Conservation (phyloP, 805 yeast genomes). For the Yueomyces sinensis region DNA sequence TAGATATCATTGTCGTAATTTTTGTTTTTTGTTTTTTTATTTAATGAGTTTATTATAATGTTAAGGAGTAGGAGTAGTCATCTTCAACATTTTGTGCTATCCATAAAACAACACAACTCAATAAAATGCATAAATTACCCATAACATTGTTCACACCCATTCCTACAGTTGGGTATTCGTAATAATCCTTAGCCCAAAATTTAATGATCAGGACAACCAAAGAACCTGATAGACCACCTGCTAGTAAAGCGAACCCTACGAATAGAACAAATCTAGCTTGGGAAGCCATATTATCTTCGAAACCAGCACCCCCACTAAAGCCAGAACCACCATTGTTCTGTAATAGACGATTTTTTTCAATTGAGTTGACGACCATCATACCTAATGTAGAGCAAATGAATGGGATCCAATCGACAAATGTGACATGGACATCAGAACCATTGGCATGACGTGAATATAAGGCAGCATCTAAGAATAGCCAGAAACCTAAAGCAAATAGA, state of each 20-base stretch:
- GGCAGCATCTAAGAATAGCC: constrained; percentile 83
- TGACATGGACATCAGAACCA: constrained; percentile 76
- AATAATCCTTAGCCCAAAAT: constrained; percentile 63
- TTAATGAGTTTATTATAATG: constrained; percentile 35
- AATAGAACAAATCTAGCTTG: constrained; percentile 85
- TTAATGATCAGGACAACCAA: constrained; percentile 78
- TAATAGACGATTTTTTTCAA: constrained; percentile 30
- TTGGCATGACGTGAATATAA: constrained; percentile 74
- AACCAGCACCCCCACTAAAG: constrained; percentile 14
- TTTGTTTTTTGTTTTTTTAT: too few relatives aligned
- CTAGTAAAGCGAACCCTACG: constrained; percentile 82
- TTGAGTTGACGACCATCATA: constrained; percentile 54
- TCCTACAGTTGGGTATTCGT: constrained; percentile 72
- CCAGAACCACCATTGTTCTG: constrained; percentile 27
- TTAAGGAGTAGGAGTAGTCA: constrained; percentile 85
- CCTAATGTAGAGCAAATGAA: constrained; percentile 80
- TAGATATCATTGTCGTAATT: too few relatives aligned
- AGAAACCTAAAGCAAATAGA: constrained; percentile 73
- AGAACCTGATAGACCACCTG: constrained; percentile 90
- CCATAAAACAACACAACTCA: constrained; percentile 87
- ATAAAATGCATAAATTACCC: constrained; percentile 65
- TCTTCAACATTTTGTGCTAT: constrained; percentile 91
- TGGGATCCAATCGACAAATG: constrained; percentile 94
- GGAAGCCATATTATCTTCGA: constrained; percentile 60
- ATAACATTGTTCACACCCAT: constrained; percentile 89